phyloP scores from a whole-genome alignment of 129 eudicot genomes.

The Escallonia rubra region DNA sequence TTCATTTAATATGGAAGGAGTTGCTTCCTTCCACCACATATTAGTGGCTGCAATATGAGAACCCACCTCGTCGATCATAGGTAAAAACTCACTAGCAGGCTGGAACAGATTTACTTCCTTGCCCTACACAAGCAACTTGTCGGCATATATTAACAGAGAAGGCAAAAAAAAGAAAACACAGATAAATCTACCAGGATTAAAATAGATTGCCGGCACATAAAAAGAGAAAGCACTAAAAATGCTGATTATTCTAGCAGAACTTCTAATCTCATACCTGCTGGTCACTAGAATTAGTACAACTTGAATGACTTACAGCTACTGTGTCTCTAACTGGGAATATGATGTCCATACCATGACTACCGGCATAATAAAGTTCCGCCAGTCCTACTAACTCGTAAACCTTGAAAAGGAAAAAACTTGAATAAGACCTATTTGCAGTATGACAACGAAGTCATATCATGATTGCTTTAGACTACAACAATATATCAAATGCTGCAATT shows the following conservation, averaged over 20 bases:
- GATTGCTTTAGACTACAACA: too few species aligned
- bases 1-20: background rate
- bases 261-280: slow-evolving; percentile 44
- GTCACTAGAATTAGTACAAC: slow-evolving; percentile 52
- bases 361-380: slow-evolving; percentile 77
- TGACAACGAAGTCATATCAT: too few species aligned
- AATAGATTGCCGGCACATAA: background rate
- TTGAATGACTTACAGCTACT: slow-evolving; percentile 19
- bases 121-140: slow-evolving; percentile 35
- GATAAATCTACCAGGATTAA: background rate
- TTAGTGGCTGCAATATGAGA: background rate
- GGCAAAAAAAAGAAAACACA: background rate
- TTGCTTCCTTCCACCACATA: slow-evolving; percentile 1
- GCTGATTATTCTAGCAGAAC: background rate
- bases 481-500: too few species aligned
- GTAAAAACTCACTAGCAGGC: slow-evolving; percentile 86
- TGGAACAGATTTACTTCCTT: slow-evolving; percentile 75
- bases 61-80: slow-evolving; percentile 77
- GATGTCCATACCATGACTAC: slow-evolving; percentile 97
- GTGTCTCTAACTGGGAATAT: slow-evolving; percentile 51
- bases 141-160: background rate
- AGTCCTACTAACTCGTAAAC: slow-evolving; percentile 79
- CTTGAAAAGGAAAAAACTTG: slow-evolving; percentile 27
- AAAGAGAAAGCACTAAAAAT: background rate
- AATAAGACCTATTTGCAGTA: background rate